Evolutionary conservation across 768 basidiomycete species (phyloP).

Genomic region (Boletus sensibilis): DNA sequence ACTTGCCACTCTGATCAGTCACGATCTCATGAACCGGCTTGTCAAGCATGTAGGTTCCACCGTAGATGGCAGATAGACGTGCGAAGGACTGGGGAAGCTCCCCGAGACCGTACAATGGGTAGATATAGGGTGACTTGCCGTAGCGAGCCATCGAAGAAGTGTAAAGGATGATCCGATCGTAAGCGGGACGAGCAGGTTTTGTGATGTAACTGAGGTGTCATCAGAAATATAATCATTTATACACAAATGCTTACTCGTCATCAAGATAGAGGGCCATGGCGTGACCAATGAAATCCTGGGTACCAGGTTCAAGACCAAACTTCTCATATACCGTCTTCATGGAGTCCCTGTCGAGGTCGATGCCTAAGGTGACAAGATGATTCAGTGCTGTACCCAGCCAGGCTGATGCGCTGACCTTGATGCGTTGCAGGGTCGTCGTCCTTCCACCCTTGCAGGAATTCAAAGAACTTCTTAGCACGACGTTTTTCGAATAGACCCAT

Average conservation of each 20-base stretch:
- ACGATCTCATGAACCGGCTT: slow-evolving; percentile 91
- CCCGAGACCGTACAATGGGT: slow-evolving; percentile 97
- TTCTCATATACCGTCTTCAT: slow-evolving; percentile 97
- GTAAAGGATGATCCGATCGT: slow-evolving; percentile 95
- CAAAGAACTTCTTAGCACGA: slow-evolving; percentile 97
- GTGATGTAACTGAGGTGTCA: slow-evolving; percentile 73
- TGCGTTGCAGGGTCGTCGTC: slow-evolving; percentile 96
- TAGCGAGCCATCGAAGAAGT: slow-evolving; percentile 98
- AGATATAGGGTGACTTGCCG: slow-evolving; percentile 99
- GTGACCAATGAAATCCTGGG: slow-evolving; percentile 98
- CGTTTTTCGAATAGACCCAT: slow-evolving; percentile 99
- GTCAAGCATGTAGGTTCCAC: slow-evolving; percentile 99
- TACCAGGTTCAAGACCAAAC: slow-evolving; percentile 94
- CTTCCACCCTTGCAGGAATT: slow-evolving; percentile 93
- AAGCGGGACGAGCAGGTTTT: slow-evolving; percentile 85
- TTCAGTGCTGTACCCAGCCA: not conserved
- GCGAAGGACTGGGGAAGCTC: slow-evolving; percentile 99
- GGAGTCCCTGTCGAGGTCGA: slow-evolving; percentile 84
- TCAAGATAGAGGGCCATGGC: slow-evolving; percentile 98
- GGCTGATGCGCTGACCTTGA: slow-evolving; percentile 61
- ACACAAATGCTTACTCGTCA: slow-evolving; percentile 70
- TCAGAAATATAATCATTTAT: not conserved
- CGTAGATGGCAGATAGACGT: slow-evolving; percentile 96
- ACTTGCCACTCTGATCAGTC: slow-evolving; percentile 81
- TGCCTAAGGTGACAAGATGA: slow-evolving; percentile 44